Base-by-base conservation (phyloP, 148 eudicot genomes). In the Cornus suecica region DNA sequence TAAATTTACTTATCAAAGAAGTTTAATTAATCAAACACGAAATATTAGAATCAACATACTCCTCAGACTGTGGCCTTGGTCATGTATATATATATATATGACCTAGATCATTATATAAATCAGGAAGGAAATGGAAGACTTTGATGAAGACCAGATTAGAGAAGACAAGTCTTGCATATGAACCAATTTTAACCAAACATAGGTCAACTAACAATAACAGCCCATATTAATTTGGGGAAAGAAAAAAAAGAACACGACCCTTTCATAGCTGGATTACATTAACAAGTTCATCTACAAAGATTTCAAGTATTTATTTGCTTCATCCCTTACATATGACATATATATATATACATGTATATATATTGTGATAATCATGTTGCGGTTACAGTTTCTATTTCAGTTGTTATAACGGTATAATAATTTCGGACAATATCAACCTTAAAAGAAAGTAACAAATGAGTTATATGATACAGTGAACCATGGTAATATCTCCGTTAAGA, bases 101-200 rank as follows among this genome's bases (percentile, higher is more conserved):
- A 8, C 22, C 1, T 8, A 68, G 71, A 68, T 23, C 18, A 15
- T 22, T 2, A 41, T 34, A 8, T 41, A 41, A 34, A 29, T 1
- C 34, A 8, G n/a, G 20, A 58, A 58, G 3, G 1, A 23, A 41
- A 68, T 22, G 28, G 71, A 5, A 45, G 58, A 69, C 58, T 37
- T 58, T 58, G 20, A 69, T 0, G 28, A 34, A 37, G 58, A 69
- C 58, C 56, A 41, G 20, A 41, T 69, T 20, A 25, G 31, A 69
- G 72, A 24, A 69, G 72, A 69, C 72, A 69, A 69, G 56, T 25
- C 56, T 14, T 42, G 15, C 16, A 11, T 34, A 68, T 68, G 34
- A 32, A 8, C 9, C 48, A 67, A 31, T 32, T 32, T 8, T 67
- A 32, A 23, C 23, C 70, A 68, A 68, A 68, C n/a, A 48, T n/a